Evolutionary conservation across 768 basidiomycete genomes (phyloP).

Genomic region (Tricholoma sp.): DNA sequence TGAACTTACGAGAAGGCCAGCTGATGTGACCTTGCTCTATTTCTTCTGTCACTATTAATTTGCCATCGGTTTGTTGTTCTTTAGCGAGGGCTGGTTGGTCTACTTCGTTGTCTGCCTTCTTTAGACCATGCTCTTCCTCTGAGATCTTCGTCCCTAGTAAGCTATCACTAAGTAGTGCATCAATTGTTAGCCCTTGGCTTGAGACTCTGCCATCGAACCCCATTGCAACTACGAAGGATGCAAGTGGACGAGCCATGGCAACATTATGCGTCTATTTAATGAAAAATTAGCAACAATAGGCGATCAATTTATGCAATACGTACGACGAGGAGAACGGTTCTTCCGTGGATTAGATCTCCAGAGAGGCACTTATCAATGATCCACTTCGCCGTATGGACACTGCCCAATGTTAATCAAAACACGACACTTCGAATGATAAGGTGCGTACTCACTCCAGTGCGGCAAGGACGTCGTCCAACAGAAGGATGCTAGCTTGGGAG

Average conservation of each 20-base stretch:
- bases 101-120: conserved; percentile 21
- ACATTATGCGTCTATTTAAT: conserved; percentile 42
- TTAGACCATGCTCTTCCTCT: conserved; percentile 23
- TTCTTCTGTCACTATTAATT: conserved; percentile 64
- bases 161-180: conserved; percentile 38
- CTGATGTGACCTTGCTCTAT: conserved; percentile 55
- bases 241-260: conserved; percentile 46
- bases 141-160: conserved; percentile 26
- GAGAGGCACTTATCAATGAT: conserved; percentile 74
- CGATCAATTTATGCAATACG: conserved; percentile 11
- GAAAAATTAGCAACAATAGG: not conserved
- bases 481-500: conserved; percentile 50
- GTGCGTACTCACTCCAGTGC: conserved; percentile 43
- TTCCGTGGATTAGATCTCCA: conserved; percentile 70
- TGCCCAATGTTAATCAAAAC: conserved; percentile 11
- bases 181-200: conserved; percentile 45
- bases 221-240: conserved; percentile 53
- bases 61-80: conserved; percentile 37
- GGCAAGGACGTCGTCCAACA: conserved; percentile 71
- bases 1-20: conserved; percentile 36
- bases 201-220: conserved; percentile 47
- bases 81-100: conserved; percentile 15
- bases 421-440: not conserved
- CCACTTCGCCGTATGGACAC: conserved; percentile 74
- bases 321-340: conserved; percentile 82